Evolutionary conservation across 805 yeast species (phyloP).

Genomic region (Allodekkera sacchari): DNA sequence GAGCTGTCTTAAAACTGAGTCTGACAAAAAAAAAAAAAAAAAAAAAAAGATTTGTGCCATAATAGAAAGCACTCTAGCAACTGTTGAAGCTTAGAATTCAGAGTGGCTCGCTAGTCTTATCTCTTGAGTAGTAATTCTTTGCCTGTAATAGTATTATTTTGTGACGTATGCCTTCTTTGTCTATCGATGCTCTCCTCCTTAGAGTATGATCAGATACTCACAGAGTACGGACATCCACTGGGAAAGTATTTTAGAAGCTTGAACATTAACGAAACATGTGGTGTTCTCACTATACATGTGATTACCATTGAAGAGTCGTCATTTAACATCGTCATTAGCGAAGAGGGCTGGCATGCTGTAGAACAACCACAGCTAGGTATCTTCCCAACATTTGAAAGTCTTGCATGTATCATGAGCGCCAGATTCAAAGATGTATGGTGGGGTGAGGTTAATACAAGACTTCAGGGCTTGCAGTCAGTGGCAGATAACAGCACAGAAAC

Average conservation of each 20-base stretch:
- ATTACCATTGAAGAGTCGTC: background rate
- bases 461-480: background rate
- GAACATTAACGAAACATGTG: background rate
- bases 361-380: background rate
- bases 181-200: background rate
- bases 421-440: constrained; percentile 2
- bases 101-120: no score
- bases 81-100: background rate
- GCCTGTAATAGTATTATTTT: no score
- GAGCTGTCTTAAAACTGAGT: no score
- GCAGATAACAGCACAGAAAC: constrained; percentile 1
- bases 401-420: background rate
- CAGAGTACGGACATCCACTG: constrained; percentile 1
- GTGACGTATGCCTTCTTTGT: no score
- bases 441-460: background rate
- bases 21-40: constrained; percentile 1
- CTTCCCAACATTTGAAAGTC: constrained; percentile 5
- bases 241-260: constrained; percentile 1
- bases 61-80: background rate
- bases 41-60: background rate
- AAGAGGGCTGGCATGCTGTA: constrained; percentile 4
- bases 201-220: constrained; percentile 3
- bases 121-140: no score
- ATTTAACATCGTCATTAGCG: background rate
- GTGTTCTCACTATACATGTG: background rate